phyloP scores from a whole-genome alignment of 805 yeast genomes.

The Pichia ethanolica region DNA sequence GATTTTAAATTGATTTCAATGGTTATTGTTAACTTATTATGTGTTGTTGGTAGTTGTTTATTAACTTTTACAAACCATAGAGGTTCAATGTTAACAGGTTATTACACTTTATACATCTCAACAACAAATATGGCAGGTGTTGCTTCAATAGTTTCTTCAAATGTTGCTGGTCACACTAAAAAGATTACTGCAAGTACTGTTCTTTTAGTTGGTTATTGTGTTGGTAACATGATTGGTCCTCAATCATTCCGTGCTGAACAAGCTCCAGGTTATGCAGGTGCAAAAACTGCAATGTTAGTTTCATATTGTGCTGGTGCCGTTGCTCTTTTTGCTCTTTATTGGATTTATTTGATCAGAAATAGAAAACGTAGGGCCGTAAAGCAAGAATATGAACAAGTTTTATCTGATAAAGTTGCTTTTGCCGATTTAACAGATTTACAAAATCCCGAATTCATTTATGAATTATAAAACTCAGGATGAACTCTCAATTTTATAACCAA shows the following conservation, averaged over 20 bases:
- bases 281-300: constrained; percentile 14
- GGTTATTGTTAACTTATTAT: constrained; percentile 4
- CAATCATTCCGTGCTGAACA: constrained; percentile 38
- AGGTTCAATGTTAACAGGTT: constrained; percentile 6
- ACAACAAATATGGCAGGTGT: constrained; percentile 16
- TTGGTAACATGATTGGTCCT: constrained; percentile 51
- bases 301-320: constrained; percentile 8
- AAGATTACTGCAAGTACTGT: constrained; percentile 44
- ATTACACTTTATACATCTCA: constrained; percentile 5
- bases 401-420: constrained; percentile 11
- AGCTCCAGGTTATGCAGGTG: constrained; percentile 30
- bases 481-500: not conserved
- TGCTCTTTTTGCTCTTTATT: constrained; percentile 1
- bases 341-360: constrained; percentile 7
- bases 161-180: constrained; percentile 57
- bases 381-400: constrained; percentile 7
- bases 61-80: constrained; percentile 3
- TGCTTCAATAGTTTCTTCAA: constrained; percentile 27
- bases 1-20: constrained; percentile 5
- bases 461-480: not conserved
- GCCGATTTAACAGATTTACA: constrained; percentile 9
- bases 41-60: constrained; percentile 4
- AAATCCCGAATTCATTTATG: constrained; percentile 4
- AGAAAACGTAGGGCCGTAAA: constrained; percentile 2
- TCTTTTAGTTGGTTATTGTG: constrained; percentile 39